Percentiles rank a stretch among this genome's conserved stretches.
Evolutionary conservation across 805 yeast genomes (phyloP).

Genomic region (Cyberlindnera samutprakarnensis): DNA sequence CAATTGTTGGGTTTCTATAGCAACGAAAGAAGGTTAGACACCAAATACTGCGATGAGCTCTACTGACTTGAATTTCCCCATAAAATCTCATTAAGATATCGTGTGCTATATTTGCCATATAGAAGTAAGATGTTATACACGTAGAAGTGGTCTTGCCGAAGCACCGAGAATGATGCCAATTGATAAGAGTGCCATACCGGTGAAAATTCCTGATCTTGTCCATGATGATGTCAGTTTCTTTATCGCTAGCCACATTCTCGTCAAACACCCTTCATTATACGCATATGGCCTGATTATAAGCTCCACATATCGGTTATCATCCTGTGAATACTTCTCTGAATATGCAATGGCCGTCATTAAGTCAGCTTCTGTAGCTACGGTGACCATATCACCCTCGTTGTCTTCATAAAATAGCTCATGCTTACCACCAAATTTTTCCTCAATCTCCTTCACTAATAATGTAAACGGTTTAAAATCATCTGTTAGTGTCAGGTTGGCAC

Average conservation of each 20-base stretch:
- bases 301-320: constrained; percentile 16
- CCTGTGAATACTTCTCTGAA: constrained; percentile 6
- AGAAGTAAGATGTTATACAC: too few relatives aligned
- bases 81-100: too few relatives aligned
- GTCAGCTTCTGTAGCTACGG: constrained; percentile 28
- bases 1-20: too few relatives aligned
- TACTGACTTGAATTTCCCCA: too few relatives aligned
- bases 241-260: constrained; percentile 5
- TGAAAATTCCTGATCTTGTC: constrained; percentile 2
- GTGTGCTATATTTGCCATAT: too few relatives aligned
- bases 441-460: constrained; percentile 19
- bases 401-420: constrained; percentile 30
- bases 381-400: constrained; percentile 29
- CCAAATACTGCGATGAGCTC: too few relatives aligned
- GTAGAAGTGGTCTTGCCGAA: too few relatives aligned
- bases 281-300: constrained; percentile 6
- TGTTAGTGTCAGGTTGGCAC: constrained; percentile 12
- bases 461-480: constrained; percentile 18
- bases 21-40: too few relatives aligned
- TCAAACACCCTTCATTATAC: background rate
- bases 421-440: constrained; percentile 13
- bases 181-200: constrained; percentile 15
- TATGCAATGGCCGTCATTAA: constrained; percentile 21
- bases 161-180: constrained; percentile 15
- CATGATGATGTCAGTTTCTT: background rate